phyloP scores from a whole-genome alignment of 1,284 basidiomycete species.

The Bjerkandera adusta region DNA sequence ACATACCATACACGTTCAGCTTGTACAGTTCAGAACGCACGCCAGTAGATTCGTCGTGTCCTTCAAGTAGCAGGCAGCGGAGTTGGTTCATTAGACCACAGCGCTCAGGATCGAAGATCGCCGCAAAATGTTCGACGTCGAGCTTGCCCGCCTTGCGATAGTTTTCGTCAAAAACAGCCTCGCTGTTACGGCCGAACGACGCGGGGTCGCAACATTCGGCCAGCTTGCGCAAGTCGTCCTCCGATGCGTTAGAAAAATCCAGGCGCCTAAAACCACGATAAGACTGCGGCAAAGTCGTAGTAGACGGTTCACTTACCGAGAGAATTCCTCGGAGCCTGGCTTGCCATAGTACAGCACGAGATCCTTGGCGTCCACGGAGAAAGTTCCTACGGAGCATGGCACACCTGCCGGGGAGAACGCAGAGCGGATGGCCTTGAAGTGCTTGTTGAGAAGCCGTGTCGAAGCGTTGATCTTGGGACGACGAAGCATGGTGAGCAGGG shows the following conservation, averaged over 20 bases:
- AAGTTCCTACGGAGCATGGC: conserved; percentile 3
- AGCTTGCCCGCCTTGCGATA: conserved; percentile 28
- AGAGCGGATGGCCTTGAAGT: background rate
- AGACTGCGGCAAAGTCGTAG: background rate
- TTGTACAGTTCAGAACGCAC: conserved; percentile 26
- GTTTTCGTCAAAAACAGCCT: conserved; percentile 24
- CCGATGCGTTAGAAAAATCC: conserved; percentile 3
- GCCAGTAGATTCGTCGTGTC: conserved; percentile 6
- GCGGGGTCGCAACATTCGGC: conserved; percentile 21
- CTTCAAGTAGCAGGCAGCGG: conserved; percentile 22
- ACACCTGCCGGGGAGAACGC: background rate
- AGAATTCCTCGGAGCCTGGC: background rate
- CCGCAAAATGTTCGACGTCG: conserved; percentile 22
- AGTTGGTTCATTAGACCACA: conserved; percentile 26
- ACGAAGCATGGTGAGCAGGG: too few species aligned
- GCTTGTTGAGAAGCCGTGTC: too few species aligned
- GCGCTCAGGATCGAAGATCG: conserved; percentile 26
- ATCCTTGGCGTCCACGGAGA: conserved; percentile 1
- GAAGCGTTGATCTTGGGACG: too few species aligned
- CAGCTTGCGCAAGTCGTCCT: conserved; percentile 14
- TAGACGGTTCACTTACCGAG: background rate
- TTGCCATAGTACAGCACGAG: conserved; percentile 6
- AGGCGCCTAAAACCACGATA: background rate
- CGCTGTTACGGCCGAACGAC: conserved; percentile 20
- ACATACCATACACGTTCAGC: conserved; percentile 30